These are phyloP conservation scores for Xylaria curta DNA, from an alignment of 495 filamentous ascomycete species.

Conservation along the genomic window DNA sequence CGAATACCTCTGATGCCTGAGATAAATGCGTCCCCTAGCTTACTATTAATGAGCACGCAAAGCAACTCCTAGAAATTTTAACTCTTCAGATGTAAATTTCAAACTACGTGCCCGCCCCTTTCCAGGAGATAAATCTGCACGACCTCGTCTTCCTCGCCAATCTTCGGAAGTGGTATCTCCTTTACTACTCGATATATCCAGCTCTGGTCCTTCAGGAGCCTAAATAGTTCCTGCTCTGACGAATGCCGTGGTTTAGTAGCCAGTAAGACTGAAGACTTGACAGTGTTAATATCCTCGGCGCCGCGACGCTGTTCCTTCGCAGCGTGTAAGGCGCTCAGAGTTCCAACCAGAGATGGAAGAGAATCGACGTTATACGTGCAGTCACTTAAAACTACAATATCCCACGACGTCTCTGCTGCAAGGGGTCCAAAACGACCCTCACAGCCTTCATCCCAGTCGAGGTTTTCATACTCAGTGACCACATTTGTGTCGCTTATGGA, in stretches of 20 bases:
- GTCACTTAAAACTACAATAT: constrained; percentile 83
- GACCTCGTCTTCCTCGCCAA: constrained; percentile 62
- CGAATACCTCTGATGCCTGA: not conserved
- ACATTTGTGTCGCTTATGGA: constrained; percentile 32
- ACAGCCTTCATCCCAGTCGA: constrained; percentile 73
- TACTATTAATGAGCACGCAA: no score
- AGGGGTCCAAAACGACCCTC: constrained; percentile 44
- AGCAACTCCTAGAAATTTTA: not conserved
- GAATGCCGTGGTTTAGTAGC: constrained; percentile 86
- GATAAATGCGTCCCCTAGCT: no score
- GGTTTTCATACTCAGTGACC: constrained; percentile 59
- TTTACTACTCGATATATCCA: constrained; percentile 59
- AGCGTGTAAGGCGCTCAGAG: constrained; percentile 61
- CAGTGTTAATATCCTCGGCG: constrained; percentile 2
- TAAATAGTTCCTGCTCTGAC: constrained; percentile 80
- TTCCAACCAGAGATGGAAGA: constrained; percentile 74
- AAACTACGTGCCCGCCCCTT: constrained; percentile 21
- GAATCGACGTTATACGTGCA: constrained; percentile 95
- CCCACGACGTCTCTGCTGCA: constrained; percentile 55
- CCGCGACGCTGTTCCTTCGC: constrained; percentile 46
- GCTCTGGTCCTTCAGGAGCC: constrained; percentile 67
- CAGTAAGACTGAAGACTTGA: constrained; percentile 63
- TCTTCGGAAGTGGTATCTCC: constrained; percentile 61
- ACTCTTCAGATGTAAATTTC: not conserved
- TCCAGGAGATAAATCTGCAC: constrained; percentile 66